phyloP scores from a whole-genome alignment of 2,329 filamentous ascomycete species.

The Diaporthe sp. region DNA sequence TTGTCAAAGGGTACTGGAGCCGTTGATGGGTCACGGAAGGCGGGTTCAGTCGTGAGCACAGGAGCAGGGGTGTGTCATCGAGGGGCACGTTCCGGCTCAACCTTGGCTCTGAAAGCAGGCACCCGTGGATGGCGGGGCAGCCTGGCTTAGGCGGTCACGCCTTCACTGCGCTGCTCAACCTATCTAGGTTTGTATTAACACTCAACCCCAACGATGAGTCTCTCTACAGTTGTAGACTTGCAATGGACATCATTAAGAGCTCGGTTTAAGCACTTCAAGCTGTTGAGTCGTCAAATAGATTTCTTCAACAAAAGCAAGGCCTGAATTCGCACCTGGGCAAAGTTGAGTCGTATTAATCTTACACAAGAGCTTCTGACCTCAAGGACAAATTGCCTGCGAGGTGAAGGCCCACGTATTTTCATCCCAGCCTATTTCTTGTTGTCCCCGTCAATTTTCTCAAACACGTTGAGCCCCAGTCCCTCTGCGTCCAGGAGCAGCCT shows the following conservation, averaged over 20 bases:
- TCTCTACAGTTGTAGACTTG: neutral
- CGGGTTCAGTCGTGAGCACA: constrained; percentile 5
- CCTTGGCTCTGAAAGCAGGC: neutral
- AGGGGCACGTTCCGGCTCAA: constrained; percentile 21
- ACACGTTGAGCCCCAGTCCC: constrained; percentile 92
- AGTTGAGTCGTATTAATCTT: constrained; percentile 39
- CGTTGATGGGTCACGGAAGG: neutral
- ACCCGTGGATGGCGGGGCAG: constrained; percentile 19
- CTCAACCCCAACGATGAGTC: neutral
- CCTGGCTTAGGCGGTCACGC: neutral
- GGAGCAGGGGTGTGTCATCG: constrained; percentile 18
- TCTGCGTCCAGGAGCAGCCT: constrained; percentile 94
- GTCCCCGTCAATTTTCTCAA: constrained; percentile 62
- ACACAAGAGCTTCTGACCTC: constrained; percentile 35
- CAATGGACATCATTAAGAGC: neutral
- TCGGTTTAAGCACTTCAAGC: neutral
- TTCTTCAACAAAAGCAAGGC: neutral
- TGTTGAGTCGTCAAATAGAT: neutral
- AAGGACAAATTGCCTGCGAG: constrained; percentile 5
- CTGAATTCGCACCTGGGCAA: constrained; percentile 37
- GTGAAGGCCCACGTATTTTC: constrained; percentile 27
- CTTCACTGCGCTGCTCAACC: neutral
- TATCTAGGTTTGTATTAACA: neutral
- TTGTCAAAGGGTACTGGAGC: constrained; percentile 4
- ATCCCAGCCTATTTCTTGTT: constrained; percentile 61